These are phyloP conservation scores for Penicillium manginii DNA, from an alignment of 495 filamentous ascomycete genomes.

Conservation along the genomic window DNA sequence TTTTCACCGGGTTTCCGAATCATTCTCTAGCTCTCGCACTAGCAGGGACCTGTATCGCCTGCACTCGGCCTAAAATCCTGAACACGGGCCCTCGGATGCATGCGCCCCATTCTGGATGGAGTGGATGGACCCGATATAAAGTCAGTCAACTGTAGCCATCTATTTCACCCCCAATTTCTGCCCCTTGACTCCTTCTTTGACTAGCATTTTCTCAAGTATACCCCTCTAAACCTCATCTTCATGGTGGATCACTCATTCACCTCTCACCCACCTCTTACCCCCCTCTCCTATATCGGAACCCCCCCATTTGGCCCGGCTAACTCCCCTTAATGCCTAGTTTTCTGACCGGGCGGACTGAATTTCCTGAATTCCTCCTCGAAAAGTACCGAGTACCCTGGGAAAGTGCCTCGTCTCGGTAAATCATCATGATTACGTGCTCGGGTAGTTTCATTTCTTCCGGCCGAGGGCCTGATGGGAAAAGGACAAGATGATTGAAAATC, in stretches of 20 bases:
- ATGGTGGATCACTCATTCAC: background rate
- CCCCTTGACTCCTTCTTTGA: background rate
- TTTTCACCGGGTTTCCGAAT: constrained; percentile 5
- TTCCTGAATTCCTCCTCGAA: background rate
- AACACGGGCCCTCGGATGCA: constrained; percentile 4
- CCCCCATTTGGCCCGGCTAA: background rate
- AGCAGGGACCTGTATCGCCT: constrained; percentile 3
- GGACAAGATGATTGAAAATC: too few relatives aligned
- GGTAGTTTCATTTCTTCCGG: background rate
- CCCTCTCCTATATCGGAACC: constrained; percentile 7
- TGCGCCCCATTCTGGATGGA: background rate
- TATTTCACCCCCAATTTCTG: constrained; percentile 4
- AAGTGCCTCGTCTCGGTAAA: constrained; percentile 1
- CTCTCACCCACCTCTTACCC: background rate
- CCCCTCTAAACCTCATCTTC: constrained; percentile 1
- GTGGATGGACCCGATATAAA: constrained; percentile 4
- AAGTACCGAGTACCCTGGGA: background rate
- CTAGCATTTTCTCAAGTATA: background rate
- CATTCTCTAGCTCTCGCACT: constrained; percentile 2
- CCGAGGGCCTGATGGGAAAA: background rate
- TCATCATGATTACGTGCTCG: background rate
- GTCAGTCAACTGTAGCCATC: background rate
- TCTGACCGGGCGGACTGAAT: background rate
- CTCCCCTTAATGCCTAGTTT: background rate
- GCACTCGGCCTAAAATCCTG: constrained; percentile 4